These are phyloP conservation scores for Rhodosporidiobolus sp. DNA, from an alignment of 768 basidiomycete species.

Conservation along the genomic window DNA sequence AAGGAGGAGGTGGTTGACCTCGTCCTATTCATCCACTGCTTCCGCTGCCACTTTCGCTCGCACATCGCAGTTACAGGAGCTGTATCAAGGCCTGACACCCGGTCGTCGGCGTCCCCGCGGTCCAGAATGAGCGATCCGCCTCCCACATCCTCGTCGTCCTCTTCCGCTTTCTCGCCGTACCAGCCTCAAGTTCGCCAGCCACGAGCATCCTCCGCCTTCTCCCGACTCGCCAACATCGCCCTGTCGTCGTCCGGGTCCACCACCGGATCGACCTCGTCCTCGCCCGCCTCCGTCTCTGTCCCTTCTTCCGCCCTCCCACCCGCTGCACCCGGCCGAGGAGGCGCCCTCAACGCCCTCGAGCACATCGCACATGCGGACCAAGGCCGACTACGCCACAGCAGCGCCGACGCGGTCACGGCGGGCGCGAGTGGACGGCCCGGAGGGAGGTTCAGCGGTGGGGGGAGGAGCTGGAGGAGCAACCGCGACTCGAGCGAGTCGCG, in stretches of 20 bases:
- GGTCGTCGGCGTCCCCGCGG: background rate
- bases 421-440: background rate
- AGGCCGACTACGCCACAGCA: constrained; percentile 5
- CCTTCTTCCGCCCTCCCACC: background rate
- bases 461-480: background rate
- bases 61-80: too few species aligned
- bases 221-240: constrained; percentile 16
- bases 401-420: background rate
- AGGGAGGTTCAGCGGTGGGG: background rate
- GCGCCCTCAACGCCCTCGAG: constrained; percentile 33
- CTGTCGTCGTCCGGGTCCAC: constrained; percentile 12
- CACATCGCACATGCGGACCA: constrained; percentile 20
- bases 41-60: too few species aligned
- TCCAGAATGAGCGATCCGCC: background rate
- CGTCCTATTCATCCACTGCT: too few species aligned
- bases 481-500: constrained; percentile 22
- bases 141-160: background rate
- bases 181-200: background rate
- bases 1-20: too few species aligned
- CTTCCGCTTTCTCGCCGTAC: background rate
- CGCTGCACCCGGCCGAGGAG: background rate
- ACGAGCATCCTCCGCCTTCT: constrained; percentile 4
- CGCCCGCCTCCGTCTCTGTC: background rate
- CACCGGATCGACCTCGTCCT: constrained; percentile 1
- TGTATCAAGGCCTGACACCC: background rate